phyloP scores from a whole-genome alignment of 2,329 filamentous ascomycete genomes.

The Tolypocladium album region DNA sequence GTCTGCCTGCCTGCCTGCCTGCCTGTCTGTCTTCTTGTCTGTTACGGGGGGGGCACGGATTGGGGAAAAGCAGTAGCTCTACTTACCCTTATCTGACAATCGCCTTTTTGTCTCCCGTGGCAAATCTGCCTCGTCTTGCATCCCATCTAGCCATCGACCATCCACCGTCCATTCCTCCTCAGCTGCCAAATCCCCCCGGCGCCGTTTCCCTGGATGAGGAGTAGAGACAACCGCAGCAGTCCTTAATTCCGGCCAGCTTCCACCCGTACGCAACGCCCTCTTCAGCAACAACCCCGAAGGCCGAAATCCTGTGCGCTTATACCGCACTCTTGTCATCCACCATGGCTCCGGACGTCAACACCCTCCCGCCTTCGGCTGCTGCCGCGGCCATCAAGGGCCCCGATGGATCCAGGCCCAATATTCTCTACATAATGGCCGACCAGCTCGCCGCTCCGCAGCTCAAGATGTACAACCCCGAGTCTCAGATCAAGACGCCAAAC shows the following conservation, averaged over 20 bases:
- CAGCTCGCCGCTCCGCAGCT: conserved; percentile 84
- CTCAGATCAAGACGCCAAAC: conserved; percentile 86
- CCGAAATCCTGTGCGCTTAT: background rate
- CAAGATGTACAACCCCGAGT: conserved; percentile 82
- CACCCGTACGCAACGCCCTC: background rate
- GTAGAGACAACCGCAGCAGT: background rate
- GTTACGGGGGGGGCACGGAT: background rate
- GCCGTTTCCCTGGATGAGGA: background rate
- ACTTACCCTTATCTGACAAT: conserved; percentile 11
- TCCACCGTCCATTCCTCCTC: background rate
- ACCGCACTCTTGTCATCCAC: conserved; percentile 1
- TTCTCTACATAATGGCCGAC: conserved; percentile 86
- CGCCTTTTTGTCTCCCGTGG: conserved; percentile 7
- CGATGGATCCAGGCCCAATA: conserved; percentile 25
- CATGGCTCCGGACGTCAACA: conserved; percentile 69
- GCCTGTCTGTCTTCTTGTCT: background rate
- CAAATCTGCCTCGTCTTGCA: conserved; percentile 2
- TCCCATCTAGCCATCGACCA: conserved; percentile 2
- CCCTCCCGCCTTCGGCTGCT: conserved; percentile 45
- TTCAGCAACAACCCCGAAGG: background rate
- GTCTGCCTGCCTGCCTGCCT: background rate
- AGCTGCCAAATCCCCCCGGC: background rate
- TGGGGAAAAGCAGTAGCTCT: conserved; percentile 8
- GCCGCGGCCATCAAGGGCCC: conserved; percentile 14
- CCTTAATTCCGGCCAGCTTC: background rate